Percentiles rank a stretch among this genome's conserved stretches.
Conservation (phyloP, 257 asterid genomes). For the Petunia axillaris region DNA sequence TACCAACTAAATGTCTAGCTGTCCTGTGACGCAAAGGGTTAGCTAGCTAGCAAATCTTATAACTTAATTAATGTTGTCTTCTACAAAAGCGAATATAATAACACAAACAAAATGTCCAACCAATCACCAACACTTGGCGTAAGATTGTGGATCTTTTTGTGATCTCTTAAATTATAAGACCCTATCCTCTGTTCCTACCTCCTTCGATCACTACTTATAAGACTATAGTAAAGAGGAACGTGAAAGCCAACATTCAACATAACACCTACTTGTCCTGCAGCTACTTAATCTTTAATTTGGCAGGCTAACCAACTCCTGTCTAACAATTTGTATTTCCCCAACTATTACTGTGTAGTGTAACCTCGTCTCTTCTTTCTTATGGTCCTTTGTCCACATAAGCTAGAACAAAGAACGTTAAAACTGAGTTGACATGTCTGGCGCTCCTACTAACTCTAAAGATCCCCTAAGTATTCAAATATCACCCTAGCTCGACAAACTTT, state of each 20-base stretch:
- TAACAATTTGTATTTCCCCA: too few species aligned
- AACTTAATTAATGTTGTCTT: not conserved
- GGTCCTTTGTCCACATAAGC: too few species aligned
- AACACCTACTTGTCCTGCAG: not conserved
- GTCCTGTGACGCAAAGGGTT: not conserved
- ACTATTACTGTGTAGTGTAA: too few species aligned
- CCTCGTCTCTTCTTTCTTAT: too few species aligned
- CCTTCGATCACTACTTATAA: too few species aligned
- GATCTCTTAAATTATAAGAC: not conserved
- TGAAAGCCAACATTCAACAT: not conserved
- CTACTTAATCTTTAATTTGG: not conserved
- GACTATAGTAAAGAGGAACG: not conserved
- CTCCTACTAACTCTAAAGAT: too few species aligned
- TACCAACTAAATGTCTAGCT: not conserved
- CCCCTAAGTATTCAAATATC: too few species aligned
- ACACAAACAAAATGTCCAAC: not conserved
- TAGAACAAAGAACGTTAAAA: too few species aligned
- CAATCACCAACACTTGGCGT: not conserved
- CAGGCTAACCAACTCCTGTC: not conserved
- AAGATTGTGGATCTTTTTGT: not conserved
- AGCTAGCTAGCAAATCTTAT: conserved; percentile 1
- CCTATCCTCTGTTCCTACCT: not conserved
- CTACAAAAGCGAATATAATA: not conserved
- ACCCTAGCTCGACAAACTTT: too few species aligned
- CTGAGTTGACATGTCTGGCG: too few species aligned